Evolutionary conservation across 2,329 filamentous ascomycete genomes (phyloP), one percentile per base, ranked within the genome.

Genomic region (Alternaria gansuensis): DNA sequence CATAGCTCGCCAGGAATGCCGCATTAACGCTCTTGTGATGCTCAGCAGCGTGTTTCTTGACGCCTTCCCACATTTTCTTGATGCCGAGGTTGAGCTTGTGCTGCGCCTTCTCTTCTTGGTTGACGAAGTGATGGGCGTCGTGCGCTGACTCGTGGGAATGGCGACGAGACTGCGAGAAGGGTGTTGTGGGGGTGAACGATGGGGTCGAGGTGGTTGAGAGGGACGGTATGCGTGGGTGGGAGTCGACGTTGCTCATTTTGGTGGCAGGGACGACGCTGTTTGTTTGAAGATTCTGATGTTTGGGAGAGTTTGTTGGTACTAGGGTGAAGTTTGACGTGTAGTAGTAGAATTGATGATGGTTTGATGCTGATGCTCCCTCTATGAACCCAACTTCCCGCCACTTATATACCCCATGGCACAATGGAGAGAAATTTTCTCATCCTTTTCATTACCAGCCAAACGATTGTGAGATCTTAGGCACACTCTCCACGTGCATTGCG

Each of bases 1-100:
- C 72, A 28, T 73, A 72, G 46, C 65, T 69, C 10, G 66, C 66
- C 43, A 64, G 49, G 21, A 71, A 73, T 2, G 72, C 72, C 0
- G 69, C 66, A 33, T 74, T 74, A 1, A 74, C 71, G 43, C 67
- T 70, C 39, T 64, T 62, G 57, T 74, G 72, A 45, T 74, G 72
- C 66, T 74, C 72, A 13, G 40, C 58, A 8, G 69, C 71, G 9
- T 63, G 64, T 17, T 64, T 62, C 64, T 74, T 74, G 54, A 74
- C 53, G 5, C 63, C 63, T 34, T 65, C 65, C 72, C 70, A 74
- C 55, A 73, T 64, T 55, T 73, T 68, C 64, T 68, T 73, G 51
- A 73, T 62, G 29, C 66, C 67, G 13, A 56, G 46, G 53, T 71
- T 65, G 21, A 71, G 52, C 14, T 54, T 63, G 52, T 59, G 65